Base-by-base conservation (phyloP, 1,284 basidiomycete genomes). In the Cryptococcus deneoformans region DNA sequence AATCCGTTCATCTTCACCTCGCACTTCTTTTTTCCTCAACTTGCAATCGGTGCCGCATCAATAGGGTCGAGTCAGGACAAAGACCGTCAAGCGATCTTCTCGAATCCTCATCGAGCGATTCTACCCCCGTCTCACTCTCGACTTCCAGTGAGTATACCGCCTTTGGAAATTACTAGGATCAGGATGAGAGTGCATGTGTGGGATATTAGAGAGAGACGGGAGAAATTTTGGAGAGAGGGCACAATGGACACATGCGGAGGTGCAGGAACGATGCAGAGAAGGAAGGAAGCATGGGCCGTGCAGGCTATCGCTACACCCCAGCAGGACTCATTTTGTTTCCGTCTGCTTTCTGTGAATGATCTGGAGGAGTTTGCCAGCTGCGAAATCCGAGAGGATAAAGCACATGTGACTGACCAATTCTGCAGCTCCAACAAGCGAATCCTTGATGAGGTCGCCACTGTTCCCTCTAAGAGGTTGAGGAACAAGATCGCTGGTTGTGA, bases 71-170 rank as follows among this genome's bases (percentile, higher is more conserved):
- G 95, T 99, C 83, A 91, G 95, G 78, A 99, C 95, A 75, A 99
- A 99, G 85, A 99, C 95, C 70, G 95, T 94, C 80, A 99, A 99
- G 87, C 91, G 95, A 83, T 95, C 95, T 77, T 95, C 94, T 71
- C 89, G 95, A 70, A 92, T 96, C 74, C 87, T 99, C 82, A 99
- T 99, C 78, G 95, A 99, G 87, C 97, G 98, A 86, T 99, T 98
- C 86, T 95, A 94, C 83, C 92, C 92, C 68, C 89, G 92, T 73
- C 86, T 96, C 71, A 95, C 92, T 64, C 88, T 95, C 77, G 93
- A 95, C 78, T 95, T 95, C 82, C 92, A 94, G 79, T 80, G 65
- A 68, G 79, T 50, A 42, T 42, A 42, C 40, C 10, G 10, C n/a
- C n/a, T 42, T n/a, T n/a, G n/a, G n/a, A 10, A 42, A 42, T 42